phyloP scores from a whole-genome alignment of 2,329 filamentous ascomycete genomes.

The Trichoderma pleuroti region DNA sequence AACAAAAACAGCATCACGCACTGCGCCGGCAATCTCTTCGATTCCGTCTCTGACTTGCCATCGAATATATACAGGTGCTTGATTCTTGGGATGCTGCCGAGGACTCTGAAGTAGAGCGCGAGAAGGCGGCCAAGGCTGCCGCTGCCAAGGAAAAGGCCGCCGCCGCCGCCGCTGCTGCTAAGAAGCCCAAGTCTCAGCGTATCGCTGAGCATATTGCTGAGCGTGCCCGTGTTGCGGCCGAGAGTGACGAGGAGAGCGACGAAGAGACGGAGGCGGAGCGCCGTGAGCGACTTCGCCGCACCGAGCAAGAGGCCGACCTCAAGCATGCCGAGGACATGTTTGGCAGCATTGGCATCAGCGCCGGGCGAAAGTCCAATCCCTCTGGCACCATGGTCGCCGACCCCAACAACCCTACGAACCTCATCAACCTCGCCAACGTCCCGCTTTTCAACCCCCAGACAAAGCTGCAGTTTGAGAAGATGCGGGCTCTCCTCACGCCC shows the following conservation, averaged over 20 bases:
- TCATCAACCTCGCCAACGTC: conserved; percentile 76
- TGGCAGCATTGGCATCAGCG: conserved; percentile 65
- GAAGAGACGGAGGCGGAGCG: conserved; percentile 71
- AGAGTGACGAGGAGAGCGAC: conserved; percentile 57
- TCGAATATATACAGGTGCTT: conserved; percentile 61
- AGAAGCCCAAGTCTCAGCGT: conserved; percentile 85
- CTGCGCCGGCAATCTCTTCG: neutral
- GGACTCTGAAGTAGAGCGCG: conserved; percentile 93
- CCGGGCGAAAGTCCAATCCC: conserved; percentile 64
- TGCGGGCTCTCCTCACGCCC: conserved; percentile 76
- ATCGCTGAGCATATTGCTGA: conserved; percentile 73
- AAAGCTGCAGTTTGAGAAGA: conserved; percentile 77
- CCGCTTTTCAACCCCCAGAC: conserved; percentile 85
- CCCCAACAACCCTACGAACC: conserved; percentile 67
- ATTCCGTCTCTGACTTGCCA: neutral
- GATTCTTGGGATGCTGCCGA: conserved; percentile 97
- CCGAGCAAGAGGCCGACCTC: conserved; percentile 85
- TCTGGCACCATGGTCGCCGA: conserved; percentile 67
- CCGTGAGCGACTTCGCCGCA: conserved; percentile 70
- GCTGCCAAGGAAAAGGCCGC: conserved; percentile 87
- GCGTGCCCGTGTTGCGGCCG: conserved; percentile 50
- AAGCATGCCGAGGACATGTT: conserved; percentile 90
- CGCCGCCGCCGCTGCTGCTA: conserved; percentile 80
- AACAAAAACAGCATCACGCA: neutral
- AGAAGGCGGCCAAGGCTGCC: conserved; percentile 84